phyloP scores from a whole-genome alignment of 495 filamentous ascomycete species.

The Penicillium herquei region DNA sequence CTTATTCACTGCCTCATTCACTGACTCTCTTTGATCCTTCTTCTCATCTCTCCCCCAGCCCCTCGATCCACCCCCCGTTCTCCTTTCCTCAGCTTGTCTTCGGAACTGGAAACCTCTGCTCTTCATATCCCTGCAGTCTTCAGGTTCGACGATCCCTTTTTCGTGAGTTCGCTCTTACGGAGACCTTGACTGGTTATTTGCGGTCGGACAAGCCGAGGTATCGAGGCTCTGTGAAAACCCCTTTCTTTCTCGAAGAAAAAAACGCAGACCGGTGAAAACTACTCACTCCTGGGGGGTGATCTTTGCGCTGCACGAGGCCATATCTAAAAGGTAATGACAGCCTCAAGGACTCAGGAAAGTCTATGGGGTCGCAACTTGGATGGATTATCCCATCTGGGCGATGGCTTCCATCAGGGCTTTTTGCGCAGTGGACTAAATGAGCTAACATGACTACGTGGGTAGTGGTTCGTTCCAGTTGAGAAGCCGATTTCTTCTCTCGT shows the following conservation, averaged over 20 bases:
- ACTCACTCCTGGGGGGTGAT: constrained; percentile 28
- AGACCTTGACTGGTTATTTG: constrained; percentile 52
- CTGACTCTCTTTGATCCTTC: constrained; percentile 10
- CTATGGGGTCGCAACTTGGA: constrained; percentile 11
- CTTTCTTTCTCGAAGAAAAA: constrained; percentile 16
- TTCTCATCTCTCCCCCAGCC: constrained; percentile 18
- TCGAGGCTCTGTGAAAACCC: constrained; percentile 21
- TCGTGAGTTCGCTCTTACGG: constrained; percentile 44
- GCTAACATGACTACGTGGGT: constrained; percentile 35
- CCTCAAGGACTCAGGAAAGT: constrained; percentile 5
- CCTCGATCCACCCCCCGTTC: constrained; percentile 15
- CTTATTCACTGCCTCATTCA: not conserved
- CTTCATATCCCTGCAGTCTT: constrained; percentile 29
- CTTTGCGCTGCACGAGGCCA: constrained; percentile 13
- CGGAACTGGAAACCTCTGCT: constrained; percentile 31
- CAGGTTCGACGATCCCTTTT: constrained; percentile 39
- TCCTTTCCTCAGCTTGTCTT: constrained; percentile 29
- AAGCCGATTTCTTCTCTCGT: constrained; percentile 9
- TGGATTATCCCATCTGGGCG: not conserved
- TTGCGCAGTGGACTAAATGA: constrained; percentile 17
- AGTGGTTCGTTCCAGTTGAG: constrained; percentile 12
- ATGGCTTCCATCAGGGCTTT: constrained; percentile 8
- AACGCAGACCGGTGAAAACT: constrained; percentile 28
- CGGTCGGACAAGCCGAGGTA: constrained; percentile 43
- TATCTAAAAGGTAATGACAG: constrained; percentile 38